Evolutionary conservation across 257 asterid species (phyloP).

Genomic region (Solanum commersonii): DNA sequence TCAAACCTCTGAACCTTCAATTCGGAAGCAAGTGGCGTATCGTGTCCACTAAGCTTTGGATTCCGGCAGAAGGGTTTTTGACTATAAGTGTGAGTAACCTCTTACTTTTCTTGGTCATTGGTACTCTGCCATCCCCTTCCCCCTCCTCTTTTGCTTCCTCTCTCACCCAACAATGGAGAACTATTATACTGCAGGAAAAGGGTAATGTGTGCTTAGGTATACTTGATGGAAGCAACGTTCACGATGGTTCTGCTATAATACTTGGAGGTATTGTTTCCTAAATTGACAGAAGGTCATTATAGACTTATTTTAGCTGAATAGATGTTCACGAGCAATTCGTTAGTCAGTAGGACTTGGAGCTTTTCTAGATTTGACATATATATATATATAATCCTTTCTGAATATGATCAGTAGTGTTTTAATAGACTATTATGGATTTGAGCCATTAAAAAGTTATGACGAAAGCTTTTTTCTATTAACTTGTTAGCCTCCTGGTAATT

Average conservation of each 20-base stretch:
- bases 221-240: conserved; percentile 50
- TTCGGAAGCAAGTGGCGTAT: conserved; percentile 71
- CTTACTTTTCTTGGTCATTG: not conserved
- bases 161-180: not conserved
- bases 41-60: conserved; percentile 40
- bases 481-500: not conserved
- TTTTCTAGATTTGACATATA: not conserved
- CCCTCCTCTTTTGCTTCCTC: not conserved
- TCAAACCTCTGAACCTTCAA: conserved; percentile 57
- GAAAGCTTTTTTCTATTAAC: not conserved
- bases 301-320: not conserved
- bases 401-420: not conserved
- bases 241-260: conserved; percentile 45
- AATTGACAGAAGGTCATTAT: not conserved
- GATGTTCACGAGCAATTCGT: not conserved
- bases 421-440: not conserved
- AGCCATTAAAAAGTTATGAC: not conserved
- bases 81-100: conserved; percentile 34
- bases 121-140: not conserved
- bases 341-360: not conserved
- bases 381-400: not conserved
- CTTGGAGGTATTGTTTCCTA: conserved; percentile 49
- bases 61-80: conserved; percentile 69
- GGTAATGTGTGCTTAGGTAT: conserved; percentile 74
- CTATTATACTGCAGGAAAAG: conserved; percentile 26